Evolutionary conservation across 495 filamentous ascomycete species (phyloP), one percentile per base, ranked within the genome.

Genomic region (Jackrogersella multiformis): DNA sequence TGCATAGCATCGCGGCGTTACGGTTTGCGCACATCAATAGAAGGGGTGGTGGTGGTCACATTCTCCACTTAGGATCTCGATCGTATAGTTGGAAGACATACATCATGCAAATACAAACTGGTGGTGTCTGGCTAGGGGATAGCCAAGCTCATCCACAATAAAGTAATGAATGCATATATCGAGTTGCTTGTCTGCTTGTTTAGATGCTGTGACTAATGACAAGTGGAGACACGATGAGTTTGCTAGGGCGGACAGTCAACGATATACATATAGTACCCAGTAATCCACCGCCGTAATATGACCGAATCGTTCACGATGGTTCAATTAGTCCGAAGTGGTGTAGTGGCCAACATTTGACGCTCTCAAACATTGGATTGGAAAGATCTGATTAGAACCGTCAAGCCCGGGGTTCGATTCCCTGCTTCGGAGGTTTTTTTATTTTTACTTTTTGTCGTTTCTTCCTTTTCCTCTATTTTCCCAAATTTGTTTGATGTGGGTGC

Each of bases 341-440:
- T 76, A 72, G 67, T 73, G 71, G 71, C 69, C 51, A 75, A 75
- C 73, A 75, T 75, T 72, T 73, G 73, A 71, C 73, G 73, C 73
- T 75, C 73, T 75, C 73, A 72, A 21, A n/a, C 10, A 46, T 46
- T 26, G 26, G n/a, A n/a, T n/a, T n/a, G n/a, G n/a, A 5, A 2
- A 24, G 23, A 46, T 46, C 42, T 30, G 3, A 26, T 5, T 15
- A 5, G 42, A 26, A 24, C 73, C 73, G 73, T 71, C 73, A 73
- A 73, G 73, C 73, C 71, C 73, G 73, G 73, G 73, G 73, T 75
- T 75, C 73, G 73, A 75, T 75, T 75, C 73, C 73, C 73, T 71
- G 73, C 73, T 75, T 75, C 73, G 73, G 73, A 75, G 73, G 60
- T 52, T 6, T 2, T n/a, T n/a, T n/a, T n/a, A n/a, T n/a, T n/a